Evolutionary conservation across 257 asterid species (phyloP).

Genomic region (Nemophila menziesii): DNA sequence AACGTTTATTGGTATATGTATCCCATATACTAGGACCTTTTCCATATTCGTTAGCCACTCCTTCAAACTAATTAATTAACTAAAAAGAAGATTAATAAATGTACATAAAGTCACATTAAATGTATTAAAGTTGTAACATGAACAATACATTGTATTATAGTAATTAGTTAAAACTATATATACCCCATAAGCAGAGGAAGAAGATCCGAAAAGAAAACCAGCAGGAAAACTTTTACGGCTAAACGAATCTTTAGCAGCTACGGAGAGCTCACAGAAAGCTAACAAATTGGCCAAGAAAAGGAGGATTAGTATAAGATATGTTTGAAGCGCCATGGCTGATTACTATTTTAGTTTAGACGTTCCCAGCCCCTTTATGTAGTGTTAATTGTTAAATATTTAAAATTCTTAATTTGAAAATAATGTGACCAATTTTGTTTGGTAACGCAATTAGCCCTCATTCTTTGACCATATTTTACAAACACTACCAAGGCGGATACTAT

Average conservation of each 20-base stretch:
- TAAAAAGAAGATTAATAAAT: too few species aligned
- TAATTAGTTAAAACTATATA: not conserved
- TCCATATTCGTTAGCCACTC: conserved; percentile 14
- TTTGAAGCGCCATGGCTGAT: not conserved
- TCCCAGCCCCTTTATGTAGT: not conserved
- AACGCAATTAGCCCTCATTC: too few species aligned
- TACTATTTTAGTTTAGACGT: not conserved
- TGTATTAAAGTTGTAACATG: not conserved
- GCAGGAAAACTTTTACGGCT: not conserved
- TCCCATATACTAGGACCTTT: conserved; percentile 19
- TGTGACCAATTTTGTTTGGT: too few species aligned
- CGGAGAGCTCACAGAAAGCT: not conserved
- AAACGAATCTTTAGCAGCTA: not conserved
- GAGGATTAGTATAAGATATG: not conserved
- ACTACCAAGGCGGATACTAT: too few species aligned
- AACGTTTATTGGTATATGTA: conserved; percentile 11
- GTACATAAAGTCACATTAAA: too few species aligned
- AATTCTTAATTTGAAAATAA: too few species aligned
- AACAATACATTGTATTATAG: not conserved
- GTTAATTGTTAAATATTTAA: not conserved
- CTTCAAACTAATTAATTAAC: too few species aligned
- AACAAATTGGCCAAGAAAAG: not conserved
- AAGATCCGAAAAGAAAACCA: conserved; percentile 13
- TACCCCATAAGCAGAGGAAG: conserved; percentile 20
- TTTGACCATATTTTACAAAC: too few species aligned